Percentiles rank a stretch among this genome's conserved stretches.
These are phyloP conservation scores for Diaporthe aspalathi DNA, from an alignment of 2,329 filamentous ascomycete species.

Conservation along the genomic window DNA sequence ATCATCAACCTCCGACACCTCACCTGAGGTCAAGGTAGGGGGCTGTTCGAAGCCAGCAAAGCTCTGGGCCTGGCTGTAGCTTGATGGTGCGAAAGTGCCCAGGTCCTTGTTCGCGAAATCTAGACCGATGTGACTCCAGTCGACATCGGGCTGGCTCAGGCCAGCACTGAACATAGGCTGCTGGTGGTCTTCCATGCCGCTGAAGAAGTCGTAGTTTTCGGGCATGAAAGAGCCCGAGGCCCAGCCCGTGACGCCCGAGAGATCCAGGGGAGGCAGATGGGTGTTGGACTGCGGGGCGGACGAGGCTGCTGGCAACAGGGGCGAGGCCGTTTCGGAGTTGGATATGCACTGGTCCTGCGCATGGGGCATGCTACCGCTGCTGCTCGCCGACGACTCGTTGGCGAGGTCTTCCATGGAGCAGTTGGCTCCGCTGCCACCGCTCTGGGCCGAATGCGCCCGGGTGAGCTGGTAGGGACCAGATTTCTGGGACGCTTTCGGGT, in stretches of 20 bases:
- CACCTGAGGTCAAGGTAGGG: constrained; percentile 70
- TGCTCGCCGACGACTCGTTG: constrained; percentile 51
- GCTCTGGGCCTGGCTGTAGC: constrained; percentile 66
- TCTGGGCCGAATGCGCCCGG: constrained; percentile 68
- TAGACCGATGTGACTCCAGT: constrained; percentile 66
- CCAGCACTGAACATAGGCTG: constrained; percentile 72
- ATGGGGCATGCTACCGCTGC: constrained; percentile 51
- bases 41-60: constrained; percentile 67
- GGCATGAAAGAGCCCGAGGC: constrained; percentile 60
- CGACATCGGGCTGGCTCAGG: constrained; percentile 65
- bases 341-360: constrained; percentile 62
- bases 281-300: constrained; percentile 64
- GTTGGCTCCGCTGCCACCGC: constrained; percentile 61
- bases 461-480: constrained; percentile 71
- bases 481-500: constrained; percentile 70
- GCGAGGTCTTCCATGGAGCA: constrained; percentile 58
- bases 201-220: constrained; percentile 68
- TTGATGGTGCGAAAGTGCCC: constrained; percentile 63
- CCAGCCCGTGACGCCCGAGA: constrained; percentile 61
- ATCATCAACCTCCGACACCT: constrained; percentile 76
- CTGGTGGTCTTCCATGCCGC: constrained; percentile 58
- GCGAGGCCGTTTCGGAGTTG: constrained; percentile 72
- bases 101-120: constrained; percentile 59
- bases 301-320: constrained; percentile 60
- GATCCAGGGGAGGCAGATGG: constrained; percentile 67